Base-by-base conservation (phyloP, 768 basidiomycete species). In the Lactarius trivialis region DNA sequence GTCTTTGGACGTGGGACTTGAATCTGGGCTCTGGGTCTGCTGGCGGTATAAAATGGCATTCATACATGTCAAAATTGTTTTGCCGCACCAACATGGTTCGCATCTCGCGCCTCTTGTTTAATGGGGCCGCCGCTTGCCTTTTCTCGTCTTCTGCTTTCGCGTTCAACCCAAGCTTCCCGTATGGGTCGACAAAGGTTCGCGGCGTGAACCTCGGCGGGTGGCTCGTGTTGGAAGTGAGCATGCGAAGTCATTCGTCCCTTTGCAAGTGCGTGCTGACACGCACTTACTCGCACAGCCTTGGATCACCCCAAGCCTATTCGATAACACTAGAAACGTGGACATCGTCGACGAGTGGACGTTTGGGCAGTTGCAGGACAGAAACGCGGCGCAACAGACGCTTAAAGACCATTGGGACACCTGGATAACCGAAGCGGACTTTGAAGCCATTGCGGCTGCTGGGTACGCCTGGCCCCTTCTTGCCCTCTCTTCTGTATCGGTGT, bases 341-440 rank as follows among this genome's bases (percentile, higher is more conserved):
- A 86, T 86, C 68, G 78, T 88, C 56, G 91, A 93, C 73, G 89
- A 92, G 67, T 92, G 81, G 76, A 91, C 89, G 1, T 90, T 89
- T 68, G 81, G 86, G 56, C 79, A 85, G 68, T 81, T 78, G 59
- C 86, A 89, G 68, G 71, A 80, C 70, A 67, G 72, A 21, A 67
- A 72, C 48, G 80, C 75, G 0, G 90, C 89, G 2, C 70, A 70
- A 21, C 68, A 68, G 28, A 74, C 73, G n/a, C 78, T 92, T 28
- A 75, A 80, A 64, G 76, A 79, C 54, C 91, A 92, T 71, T 93
- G 91, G 90, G 72, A 88, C 65, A 84, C 86, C 0, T 94, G 84
- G 83, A 92, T 98, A 66, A 90, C 86, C 0, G 88, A 93, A 69
- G 70, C 78, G 15, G 94, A 98, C 72, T 90, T 94, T 70, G 75